Percentiles rank a stretch among this genome's conserved stretches.
phyloP scores from a whole-genome alignment of 768 basidiomycete species.

The Kwoniella shandongensis region DNA sequence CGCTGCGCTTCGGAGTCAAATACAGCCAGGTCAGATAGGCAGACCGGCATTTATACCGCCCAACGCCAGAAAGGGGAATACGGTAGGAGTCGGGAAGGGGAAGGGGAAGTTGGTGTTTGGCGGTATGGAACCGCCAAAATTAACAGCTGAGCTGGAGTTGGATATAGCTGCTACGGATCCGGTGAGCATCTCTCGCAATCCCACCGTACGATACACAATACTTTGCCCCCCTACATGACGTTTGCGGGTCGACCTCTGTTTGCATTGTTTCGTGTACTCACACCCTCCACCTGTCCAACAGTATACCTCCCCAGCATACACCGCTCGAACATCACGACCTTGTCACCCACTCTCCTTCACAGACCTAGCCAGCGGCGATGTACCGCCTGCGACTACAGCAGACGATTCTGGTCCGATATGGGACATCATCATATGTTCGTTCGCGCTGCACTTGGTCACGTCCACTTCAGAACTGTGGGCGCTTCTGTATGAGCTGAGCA shows the following conservation, averaged over 20 bases:
- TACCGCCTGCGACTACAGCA: conserved; percentile 53
- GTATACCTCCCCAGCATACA: conserved; percentile 66
- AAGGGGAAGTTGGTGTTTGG: conserved; percentile 5
- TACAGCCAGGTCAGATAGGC: conserved; percentile 30
- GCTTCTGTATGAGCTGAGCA: conserved; percentile 66
- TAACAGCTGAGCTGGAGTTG: conserved; percentile 12
- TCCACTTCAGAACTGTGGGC: conserved; percentile 65
- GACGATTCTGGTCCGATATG: conserved; percentile 40
- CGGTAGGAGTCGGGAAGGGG: too few relatives aligned
- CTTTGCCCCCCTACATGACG: too few relatives aligned
- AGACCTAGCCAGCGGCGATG: conserved; percentile 62
- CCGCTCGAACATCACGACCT: conserved; percentile 59
- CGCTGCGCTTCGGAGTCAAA: conserved; percentile 29
- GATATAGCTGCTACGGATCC: conserved; percentile 58
- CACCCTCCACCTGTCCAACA: conserved; percentile 42
- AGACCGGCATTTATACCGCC: conserved; percentile 54
- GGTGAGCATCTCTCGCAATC: conserved; percentile 54
- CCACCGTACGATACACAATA: background rate
- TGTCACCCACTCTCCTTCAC: conserved; percentile 65
- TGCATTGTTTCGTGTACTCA: background rate
- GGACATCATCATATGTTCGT: conserved; percentile 72
- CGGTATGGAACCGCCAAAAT: conserved; percentile 12
- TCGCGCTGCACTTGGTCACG: conserved; percentile 70
- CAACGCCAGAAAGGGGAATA: too few relatives aligned
- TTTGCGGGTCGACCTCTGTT: background rate